These are phyloP conservation scores for Rhypophila decipiens DNA, from an alignment of 495 filamentous ascomycete species.

Conservation along the genomic window DNA sequence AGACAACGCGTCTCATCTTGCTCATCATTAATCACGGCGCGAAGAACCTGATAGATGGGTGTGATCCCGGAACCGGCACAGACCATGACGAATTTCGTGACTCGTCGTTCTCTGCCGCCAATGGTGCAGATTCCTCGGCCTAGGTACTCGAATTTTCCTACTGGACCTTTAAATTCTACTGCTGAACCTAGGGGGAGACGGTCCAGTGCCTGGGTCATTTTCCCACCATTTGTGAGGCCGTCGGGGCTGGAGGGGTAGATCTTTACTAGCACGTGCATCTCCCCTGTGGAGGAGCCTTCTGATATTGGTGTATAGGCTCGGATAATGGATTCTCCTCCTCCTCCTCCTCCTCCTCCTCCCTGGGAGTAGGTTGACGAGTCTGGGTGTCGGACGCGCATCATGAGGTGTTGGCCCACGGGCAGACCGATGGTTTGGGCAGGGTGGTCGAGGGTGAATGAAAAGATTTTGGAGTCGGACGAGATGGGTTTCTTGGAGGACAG, in stretches of 20 bases:
- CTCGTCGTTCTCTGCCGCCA: constrained; percentile 48
- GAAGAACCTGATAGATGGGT: constrained; percentile 82
- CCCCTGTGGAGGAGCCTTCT: constrained; percentile 51
- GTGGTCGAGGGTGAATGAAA: constrained; percentile 75
- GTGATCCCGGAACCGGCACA: constrained; percentile 87
- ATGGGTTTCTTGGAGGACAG: constrained; percentile 60
- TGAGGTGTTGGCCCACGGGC: constrained; percentile 83
- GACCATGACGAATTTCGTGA: constrained; percentile 79
- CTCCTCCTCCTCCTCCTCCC: too few species aligned
- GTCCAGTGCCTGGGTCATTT: constrained; percentile 82
- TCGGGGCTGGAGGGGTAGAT: constrained; percentile 63
- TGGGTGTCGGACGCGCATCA: constrained; percentile 74
- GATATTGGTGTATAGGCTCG: constrained; percentile 88
- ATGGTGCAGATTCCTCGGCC: constrained; percentile 60
- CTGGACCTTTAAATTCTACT: constrained; percentile 87
- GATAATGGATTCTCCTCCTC: constrained; percentile 70
- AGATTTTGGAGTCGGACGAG: constrained; percentile 78
- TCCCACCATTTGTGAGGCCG: constrained; percentile 57
- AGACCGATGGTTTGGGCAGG: constrained; percentile 66
- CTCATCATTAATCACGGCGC: constrained; percentile 55
- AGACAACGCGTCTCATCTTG: constrained; percentile 47
- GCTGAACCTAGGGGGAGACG: constrained; percentile 58
- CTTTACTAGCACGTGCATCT: constrained; percentile 73
- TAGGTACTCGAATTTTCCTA: constrained; percentile 80
- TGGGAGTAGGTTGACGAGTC: too few species aligned